phyloP scores from a whole-genome alignment of 257 asterid species.

The Salvia splendens region DNA sequence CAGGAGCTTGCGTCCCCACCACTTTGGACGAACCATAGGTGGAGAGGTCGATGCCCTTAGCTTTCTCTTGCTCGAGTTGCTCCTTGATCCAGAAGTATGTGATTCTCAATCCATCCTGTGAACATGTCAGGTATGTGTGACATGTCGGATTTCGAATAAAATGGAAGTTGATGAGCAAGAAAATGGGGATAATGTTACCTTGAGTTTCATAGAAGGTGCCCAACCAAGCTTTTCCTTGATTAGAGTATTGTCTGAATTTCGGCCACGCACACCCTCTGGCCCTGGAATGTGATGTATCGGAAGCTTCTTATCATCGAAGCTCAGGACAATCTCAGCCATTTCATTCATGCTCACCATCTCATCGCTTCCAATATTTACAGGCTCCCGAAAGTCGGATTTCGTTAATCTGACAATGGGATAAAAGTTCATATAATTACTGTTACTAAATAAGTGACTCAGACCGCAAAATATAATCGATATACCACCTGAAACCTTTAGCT shows the following conservation, averaged over 20 bases:
- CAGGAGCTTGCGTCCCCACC: slow-evolving; percentile 84
- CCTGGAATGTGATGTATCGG: slow-evolving; percentile 89
- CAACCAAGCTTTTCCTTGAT: slow-evolving; percentile 87
- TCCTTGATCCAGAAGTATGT: slow-evolving; percentile 94
- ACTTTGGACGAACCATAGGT: slow-evolving; percentile 71
- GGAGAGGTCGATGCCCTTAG: slow-evolving; percentile 52
- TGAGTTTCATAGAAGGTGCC: slow-evolving; percentile 87
- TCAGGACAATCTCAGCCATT: slow-evolving; percentile 85
- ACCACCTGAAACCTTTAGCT: too few relatives aligned
- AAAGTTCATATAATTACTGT: too few relatives aligned
- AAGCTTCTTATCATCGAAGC: slow-evolving; percentile 73
- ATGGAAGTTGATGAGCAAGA: background rate
- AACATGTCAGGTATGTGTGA: background rate
- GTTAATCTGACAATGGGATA: slow-evolving; percentile 54
- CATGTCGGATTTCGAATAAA: too few relatives aligned
- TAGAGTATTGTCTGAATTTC: slow-evolving; percentile 81
- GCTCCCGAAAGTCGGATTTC: slow-evolving; percentile 86
- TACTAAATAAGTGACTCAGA: background rate
- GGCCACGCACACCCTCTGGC: slow-evolving; percentile 87
- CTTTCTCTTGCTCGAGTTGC: slow-evolving; percentile 84
- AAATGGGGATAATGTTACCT: slow-evolving; percentile 40
- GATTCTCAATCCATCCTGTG: slow-evolving; percentile 85
- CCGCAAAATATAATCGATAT: too few relatives aligned
- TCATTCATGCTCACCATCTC: slow-evolving; percentile 98
- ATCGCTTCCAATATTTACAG: slow-evolving; percentile 89